A percentile compares a stretch with the other conserved stretches of the same genome.
Evolutionary conservation across 345 rosid species (phyloP).

Genomic region (Psidium friedrichsthalianum): DNA sequence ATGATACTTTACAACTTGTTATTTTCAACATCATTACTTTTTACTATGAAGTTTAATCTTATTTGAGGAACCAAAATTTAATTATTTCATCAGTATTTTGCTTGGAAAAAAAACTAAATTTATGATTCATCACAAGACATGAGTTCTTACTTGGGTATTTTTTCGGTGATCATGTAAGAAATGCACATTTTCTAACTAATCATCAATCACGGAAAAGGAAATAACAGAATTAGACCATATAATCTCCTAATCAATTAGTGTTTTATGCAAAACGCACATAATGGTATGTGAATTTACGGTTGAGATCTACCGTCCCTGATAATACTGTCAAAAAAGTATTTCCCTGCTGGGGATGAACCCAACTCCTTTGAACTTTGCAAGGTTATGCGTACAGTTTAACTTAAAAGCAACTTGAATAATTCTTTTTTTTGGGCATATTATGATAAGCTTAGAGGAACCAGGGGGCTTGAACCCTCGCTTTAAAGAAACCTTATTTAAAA

Average conservation of each 20-base stretch:
- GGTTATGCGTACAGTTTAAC: background rate
- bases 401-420: background rate
- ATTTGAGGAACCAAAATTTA: background rate
- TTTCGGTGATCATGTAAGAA: background rate
- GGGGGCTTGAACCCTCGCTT: background rate
- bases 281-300: too few relatives aligned
- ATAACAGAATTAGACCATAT: background rate
- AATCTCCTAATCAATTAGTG: too few relatives aligned
- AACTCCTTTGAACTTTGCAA: background rate
- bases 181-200: background rate
- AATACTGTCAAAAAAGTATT: too few relatives aligned
- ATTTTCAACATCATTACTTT: too few relatives aligned
- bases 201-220: background rate
- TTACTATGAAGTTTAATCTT: background rate
- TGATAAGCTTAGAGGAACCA: background rate
- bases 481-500: background rate
- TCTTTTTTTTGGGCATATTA: background rate
- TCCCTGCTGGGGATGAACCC: background rate
- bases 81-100: background rate
- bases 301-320: too few relatives aligned
- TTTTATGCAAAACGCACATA: too few relatives aligned
- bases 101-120: background rate
- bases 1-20: background rate
- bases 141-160: background rate
- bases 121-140: background rate